phyloP scores from a whole-genome alignment of 2,329 filamentous ascomycete genomes.

The Aspergillus oerlinghausenensis region DNA sequence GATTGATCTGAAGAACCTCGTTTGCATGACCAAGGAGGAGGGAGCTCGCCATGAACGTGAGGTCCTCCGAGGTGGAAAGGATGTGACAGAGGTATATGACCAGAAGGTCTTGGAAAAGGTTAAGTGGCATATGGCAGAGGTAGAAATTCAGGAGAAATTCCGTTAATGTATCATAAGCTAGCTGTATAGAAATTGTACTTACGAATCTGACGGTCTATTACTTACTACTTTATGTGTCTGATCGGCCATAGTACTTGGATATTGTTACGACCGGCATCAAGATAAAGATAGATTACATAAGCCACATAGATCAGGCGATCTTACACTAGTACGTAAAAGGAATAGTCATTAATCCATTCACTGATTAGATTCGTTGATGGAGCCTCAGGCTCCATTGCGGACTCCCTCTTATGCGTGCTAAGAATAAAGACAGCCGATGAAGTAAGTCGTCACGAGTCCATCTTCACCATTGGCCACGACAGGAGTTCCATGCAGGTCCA shows the following conservation, averaged over 20 bases:
- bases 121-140: conserved; percentile 62
- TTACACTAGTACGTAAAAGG: not conserved
- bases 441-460: not conserved
- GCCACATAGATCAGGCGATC: not conserved
- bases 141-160: conserved; percentile 52
- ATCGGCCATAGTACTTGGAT: not conserved
- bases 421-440: not conserved
- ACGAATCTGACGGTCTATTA: conserved; percentile 1
- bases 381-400: not conserved
- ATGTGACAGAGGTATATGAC: conserved; percentile 70
- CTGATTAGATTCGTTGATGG: not conserved
- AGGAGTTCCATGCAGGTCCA: not conserved
- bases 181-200: not conserved
- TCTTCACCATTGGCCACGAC: not conserved
- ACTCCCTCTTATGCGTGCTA: not conserved
- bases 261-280: too few species aligned
- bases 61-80: conserved; percentile 66
- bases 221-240: not conserved
- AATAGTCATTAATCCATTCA: not conserved
- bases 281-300: not conserved
- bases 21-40: conserved; percentile 93
- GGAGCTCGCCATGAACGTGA: conserved; percentile 73
- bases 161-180: conserved; percentile 28
- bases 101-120: conserved; percentile 62
- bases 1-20: conserved; percentile 65